Evolutionary conservation across 352 stramenopile genomes (phyloP).

Genomic region (Albugo candida): DNA sequence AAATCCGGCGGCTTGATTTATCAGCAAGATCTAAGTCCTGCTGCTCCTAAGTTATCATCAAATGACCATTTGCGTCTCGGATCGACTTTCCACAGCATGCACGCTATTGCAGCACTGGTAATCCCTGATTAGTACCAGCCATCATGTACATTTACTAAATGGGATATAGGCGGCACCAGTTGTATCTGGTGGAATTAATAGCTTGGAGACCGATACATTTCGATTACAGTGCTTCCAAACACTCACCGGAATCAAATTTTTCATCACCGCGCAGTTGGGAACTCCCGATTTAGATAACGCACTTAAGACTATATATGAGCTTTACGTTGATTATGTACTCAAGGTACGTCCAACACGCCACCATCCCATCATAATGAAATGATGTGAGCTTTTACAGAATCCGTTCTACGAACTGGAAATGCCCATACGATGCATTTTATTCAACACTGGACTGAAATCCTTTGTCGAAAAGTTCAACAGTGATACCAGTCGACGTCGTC

Average conservation of each 20-base stretch:
- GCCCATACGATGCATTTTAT: constrained; percentile 86
- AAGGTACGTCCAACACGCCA: constrained; percentile 32
- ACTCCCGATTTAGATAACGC: constrained; percentile 70
- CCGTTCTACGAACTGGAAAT: constrained; percentile 92
- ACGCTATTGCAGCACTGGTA: constrained; percentile 73
- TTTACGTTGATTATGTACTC: constrained; percentile 91
- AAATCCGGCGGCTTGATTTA: constrained; percentile 86
- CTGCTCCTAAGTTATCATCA: constrained; percentile 67
- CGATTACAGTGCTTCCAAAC: constrained; percentile 86
- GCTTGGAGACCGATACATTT: constrained; percentile 83
- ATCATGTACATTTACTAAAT: not conserved
- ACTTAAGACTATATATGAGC: constrained; percentile 80
- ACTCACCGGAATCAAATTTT: constrained; percentile 85
- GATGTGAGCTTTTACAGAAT: constrained; percentile 29
- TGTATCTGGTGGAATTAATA: constrained; percentile 74
- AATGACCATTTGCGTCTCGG: constrained; percentile 86
- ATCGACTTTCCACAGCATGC: constrained; percentile 90
- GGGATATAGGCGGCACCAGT: constrained; percentile 46
- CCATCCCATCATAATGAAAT: not conserved
- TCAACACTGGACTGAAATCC: constrained; percentile 72
- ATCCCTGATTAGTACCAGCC: not conserved
- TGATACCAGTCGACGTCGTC: constrained; percentile 8
- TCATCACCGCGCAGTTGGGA: constrained; percentile 78
- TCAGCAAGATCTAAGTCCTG: constrained; percentile 77
- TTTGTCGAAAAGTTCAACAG: constrained; percentile 78